Conservation (phyloP, 2,329 filamentous ascomycete genomes). For the Fusarium sp. region DNA sequence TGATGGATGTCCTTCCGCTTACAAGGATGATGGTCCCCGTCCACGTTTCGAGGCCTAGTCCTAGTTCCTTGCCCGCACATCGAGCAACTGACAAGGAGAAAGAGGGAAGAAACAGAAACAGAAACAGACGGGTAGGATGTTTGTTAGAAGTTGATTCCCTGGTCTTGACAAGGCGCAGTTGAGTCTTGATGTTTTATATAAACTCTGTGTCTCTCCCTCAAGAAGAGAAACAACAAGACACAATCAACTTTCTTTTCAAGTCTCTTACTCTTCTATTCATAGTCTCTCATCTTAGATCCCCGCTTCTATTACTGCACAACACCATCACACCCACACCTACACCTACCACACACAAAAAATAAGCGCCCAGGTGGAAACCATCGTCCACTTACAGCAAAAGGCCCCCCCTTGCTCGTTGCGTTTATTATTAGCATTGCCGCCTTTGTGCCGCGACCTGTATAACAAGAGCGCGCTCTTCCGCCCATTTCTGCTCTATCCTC, state of each 20-base stretch:
- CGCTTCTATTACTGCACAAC: conserved; percentile 31
- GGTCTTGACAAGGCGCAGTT: neutral
- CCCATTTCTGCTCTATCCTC: conserved; percentile 1
- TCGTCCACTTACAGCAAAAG: conserved; percentile 29
- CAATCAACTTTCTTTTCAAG: neutral
- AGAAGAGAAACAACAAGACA: neutral
- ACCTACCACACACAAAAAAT: conserved; percentile 16
- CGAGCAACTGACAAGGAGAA: neutral
- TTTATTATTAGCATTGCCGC: conserved; percentile 48
- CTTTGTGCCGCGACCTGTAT: conserved; percentile 34
- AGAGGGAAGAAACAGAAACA: conserved; percentile 7
- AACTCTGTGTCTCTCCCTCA: conserved; percentile 14
- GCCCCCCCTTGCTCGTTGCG: conserved; percentile 34
- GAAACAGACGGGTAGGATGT: conserved; percentile 3
- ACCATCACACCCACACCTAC: conserved; percentile 18
- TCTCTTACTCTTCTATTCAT: conserved; percentile 17
- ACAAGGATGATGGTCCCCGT: conserved; percentile 18
- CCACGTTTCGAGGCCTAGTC: conserved; percentile 31
- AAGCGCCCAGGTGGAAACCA: conserved; percentile 46
- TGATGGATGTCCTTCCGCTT: conserved; percentile 4
- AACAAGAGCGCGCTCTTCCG: conserved; percentile 29
- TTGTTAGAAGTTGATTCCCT: conserved; percentile 5
- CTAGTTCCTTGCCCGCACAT: neutral
- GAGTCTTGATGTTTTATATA: conserved; percentile 21
- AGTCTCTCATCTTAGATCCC: conserved; percentile 8